Evolutionary conservation across 2,329 filamentous ascomycete species (phyloP).

Genomic region (Tympanopsis confertula): DNA sequence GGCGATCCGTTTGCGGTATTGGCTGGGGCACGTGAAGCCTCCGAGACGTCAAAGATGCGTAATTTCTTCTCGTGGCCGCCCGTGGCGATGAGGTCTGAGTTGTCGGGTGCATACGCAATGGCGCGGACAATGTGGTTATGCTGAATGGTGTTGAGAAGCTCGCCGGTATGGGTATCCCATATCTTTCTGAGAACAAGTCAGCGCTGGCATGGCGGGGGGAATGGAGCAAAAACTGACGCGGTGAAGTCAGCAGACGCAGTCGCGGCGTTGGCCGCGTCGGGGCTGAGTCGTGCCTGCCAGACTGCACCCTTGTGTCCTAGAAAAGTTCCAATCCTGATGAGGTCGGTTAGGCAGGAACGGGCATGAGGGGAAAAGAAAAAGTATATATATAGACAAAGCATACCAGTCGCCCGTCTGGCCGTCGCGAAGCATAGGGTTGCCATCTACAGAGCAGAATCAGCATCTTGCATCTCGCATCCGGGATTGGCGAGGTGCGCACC

Average conservation of each 20-base stretch:
- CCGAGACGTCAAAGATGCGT: slow-evolving; percentile 77
- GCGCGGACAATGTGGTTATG: slow-evolving; percentile 94
- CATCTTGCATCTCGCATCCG: slow-evolving; percentile 9
- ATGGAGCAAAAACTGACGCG: slow-evolving; percentile 45
- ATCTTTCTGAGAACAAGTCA: slow-evolving; percentile 55
- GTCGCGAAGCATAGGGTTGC: slow-evolving; percentile 95
- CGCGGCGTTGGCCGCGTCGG: slow-evolving; percentile 76
- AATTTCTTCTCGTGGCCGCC: slow-evolving; percentile 95
- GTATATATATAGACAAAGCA: slow-evolving; percentile 9
- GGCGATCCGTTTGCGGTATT: slow-evolving; percentile 18
- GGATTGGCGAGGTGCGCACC: slow-evolving; percentile 30
- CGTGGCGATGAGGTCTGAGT: slow-evolving; percentile 76
- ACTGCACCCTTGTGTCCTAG: slow-evolving; percentile 97
- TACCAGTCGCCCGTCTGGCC: slow-evolving; percentile 90
- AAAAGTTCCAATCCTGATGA: slow-evolving; percentile 76
- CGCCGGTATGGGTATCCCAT: slow-evolving; percentile 92
- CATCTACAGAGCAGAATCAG: slow-evolving; percentile 44
- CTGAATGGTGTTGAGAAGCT: slow-evolving; percentile 73
- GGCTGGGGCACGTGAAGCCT: slow-evolving; percentile 32
- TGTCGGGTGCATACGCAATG: slow-evolving; percentile 75
- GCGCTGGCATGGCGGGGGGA: slow-evolving; percentile 1
- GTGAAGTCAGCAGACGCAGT: slow-evolving; percentile 95
- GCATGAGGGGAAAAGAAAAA: slow-evolving; percentile 1
- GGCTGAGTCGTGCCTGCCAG: slow-evolving; percentile 85
- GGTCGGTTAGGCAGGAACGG: slow-evolving; percentile 6